Base-by-base conservation (phyloP, 371 early-diverging fungal species). In the Fennellomyces sp. region DNA sequence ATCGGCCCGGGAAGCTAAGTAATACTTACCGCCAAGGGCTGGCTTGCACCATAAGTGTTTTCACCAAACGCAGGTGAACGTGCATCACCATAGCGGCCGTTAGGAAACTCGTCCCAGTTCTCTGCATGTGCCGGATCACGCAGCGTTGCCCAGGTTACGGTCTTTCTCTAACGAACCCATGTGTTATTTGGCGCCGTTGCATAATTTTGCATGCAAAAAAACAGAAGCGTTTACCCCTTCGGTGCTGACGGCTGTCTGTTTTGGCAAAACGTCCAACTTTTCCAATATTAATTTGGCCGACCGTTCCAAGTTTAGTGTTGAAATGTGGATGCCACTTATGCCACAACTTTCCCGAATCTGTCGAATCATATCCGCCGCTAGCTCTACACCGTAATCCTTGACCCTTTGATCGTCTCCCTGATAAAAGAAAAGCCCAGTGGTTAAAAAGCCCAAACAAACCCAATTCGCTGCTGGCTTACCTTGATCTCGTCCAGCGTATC, bases 41-140 rank as follows among this genome's bases (percentile, higher is more conserved):
- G 78, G 50, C 83, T 80, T 19, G 86, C 86, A 27, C 93, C 91
- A 72, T 91, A 93, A 12, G 75, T 73, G 23, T 57, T 68, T 65
- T 77, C 72, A 69, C 80, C 80, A 61, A 69, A 80, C 11, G 80
- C 80, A 23, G 93, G 88, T 15, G 97, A 97, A 25, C 95, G 80
- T 28, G 96, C 87, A 74, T 96, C 96, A 61, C 97, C 97, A 91
- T 96, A 98, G 33, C 98, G 89, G 21, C 98, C 97, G 70, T 98
- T 98, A 26, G 97, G 97, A 70, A 93, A 97, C 51, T 98, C 96
- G 80, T 98, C 97, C 96, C 96, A 96, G 23, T 87, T 76, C 60
- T 84, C 85, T 5, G 78, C 76, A n/a, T 69, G 68, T 11, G 69
- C 52, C 23, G 74, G 61, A 45, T 75, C 75, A 52, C 63, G 69